Conservation (phyloP, 2,329 filamentous ascomycete genomes). For the Escovopsis sp. region DNA sequence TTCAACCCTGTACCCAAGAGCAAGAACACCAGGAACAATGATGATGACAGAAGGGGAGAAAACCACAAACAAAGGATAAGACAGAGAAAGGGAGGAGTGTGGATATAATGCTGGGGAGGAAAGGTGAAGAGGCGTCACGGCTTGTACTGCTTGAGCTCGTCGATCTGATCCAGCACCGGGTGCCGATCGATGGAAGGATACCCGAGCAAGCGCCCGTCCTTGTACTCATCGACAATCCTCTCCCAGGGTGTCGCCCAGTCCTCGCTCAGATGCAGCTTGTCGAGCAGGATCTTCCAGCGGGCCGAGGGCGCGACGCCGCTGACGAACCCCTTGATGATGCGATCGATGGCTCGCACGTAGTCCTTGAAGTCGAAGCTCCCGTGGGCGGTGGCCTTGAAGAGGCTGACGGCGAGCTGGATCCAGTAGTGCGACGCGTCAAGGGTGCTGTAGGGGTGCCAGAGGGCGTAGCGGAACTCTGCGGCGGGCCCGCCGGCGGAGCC, state of each 20-base stretch:
- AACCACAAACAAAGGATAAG: neutral
- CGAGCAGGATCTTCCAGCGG: conserved; percentile 2
- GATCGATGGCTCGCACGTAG: conserved; percentile 1
- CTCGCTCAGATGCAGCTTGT: neutral
- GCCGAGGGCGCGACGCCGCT: neutral
- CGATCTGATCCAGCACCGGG: neutral
- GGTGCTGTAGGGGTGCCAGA: conserved; percentile 7
- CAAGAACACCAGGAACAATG: no score
- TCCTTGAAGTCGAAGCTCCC: neutral
- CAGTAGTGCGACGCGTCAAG: conserved; percentile 5
- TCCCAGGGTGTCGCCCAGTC: conserved; percentile 1
- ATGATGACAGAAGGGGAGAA: no score
- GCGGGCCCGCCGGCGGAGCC: neutral
- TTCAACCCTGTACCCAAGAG: no score
- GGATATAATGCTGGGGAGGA: no score
- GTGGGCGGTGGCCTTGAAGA: conserved; percentile 1
- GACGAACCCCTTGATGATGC: neutral
- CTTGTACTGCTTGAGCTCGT: conserved; percentile 1
- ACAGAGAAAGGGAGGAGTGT: neutral
- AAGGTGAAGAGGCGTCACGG: neutral
- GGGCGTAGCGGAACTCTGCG: conserved; percentile 5
- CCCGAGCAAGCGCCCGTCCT: neutral
- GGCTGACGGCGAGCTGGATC: conserved; percentile 1
- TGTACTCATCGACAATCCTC: conserved; percentile 2
- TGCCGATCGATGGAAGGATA: conserved; percentile 1